These are phyloP conservation scores for Boechera stricta DNA, from an alignment of 345 rosid genomes.

Conservation along the genomic window DNA sequence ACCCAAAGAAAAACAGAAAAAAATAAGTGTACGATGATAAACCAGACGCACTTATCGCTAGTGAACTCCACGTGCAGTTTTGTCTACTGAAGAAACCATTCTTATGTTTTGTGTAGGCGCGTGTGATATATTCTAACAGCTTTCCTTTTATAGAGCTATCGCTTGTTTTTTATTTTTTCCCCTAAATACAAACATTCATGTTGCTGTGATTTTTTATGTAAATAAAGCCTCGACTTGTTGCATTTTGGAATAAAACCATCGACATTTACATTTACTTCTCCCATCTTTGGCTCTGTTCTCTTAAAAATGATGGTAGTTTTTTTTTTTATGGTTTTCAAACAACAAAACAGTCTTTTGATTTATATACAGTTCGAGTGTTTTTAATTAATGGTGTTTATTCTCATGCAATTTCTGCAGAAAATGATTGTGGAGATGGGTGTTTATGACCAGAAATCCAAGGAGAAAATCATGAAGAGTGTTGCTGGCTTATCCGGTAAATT, in stretches of 20 bases:
- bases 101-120: neutral
- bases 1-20: too few relatives aligned
- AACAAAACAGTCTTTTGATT: neutral
- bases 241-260: neutral
- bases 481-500: neutral
- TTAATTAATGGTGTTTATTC: neutral
- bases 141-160: neutral
- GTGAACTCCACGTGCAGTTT: too few relatives aligned
- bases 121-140: neutral
- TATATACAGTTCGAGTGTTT: neutral
- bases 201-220: neutral
- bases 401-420: constrained; percentile 54
- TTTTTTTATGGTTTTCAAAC: neutral
- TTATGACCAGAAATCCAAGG: constrained; percentile 59
- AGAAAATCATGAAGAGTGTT: constrained; percentile 31
- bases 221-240: neutral
- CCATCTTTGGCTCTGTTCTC: constrained; percentile 1
- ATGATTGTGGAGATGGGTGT: constrained; percentile 60
- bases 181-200: neutral
- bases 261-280: neutral
- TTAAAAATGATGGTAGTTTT: constrained; percentile 31
- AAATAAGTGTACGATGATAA: too few relatives aligned
- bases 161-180: neutral
- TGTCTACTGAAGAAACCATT: neutral
- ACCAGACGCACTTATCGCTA: too few relatives aligned